Evolutionary conservation across 108 stramenopile species (phyloP).

Genomic region (Skeletonema menzelii): DNA sequence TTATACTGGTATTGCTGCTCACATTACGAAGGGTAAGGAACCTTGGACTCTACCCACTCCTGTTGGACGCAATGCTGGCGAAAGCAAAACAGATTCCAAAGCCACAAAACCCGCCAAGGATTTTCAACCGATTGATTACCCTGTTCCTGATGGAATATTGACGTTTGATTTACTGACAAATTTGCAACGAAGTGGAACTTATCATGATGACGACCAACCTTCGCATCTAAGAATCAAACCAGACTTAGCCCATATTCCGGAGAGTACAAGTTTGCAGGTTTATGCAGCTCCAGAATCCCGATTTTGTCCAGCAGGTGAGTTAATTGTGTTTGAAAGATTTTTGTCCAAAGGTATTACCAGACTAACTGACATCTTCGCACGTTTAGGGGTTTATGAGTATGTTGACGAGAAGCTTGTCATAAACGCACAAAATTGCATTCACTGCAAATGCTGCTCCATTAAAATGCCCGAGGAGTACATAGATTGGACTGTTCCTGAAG

Average conservation of each 20-base stretch:
- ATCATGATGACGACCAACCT: conserved; percentile 99
- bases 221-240: conserved; percentile 93
- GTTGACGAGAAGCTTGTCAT: conserved; percentile 89
- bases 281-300: conserved; percentile 96
- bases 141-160: conserved; percentile 92
- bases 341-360: conserved; percentile 55
- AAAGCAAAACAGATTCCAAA: conserved; percentile 57
- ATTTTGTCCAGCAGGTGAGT: conserved; percentile 92
- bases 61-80: conserved; percentile 24
- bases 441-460: conserved; percentile 99
- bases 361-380: background rate
- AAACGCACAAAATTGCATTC: conserved; percentile 98
- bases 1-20: conserved; percentile 92
- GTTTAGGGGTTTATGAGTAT: conserved; percentile 41
- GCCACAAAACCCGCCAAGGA: conserved; percentile 70
- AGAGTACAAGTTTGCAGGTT: conserved; percentile 71
- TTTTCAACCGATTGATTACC: conserved; percentile 83
- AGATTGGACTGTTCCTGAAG: conserved; percentile 99
- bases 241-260: conserved; percentile 60
- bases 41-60: conserved; percentile 91
- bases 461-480: conserved; percentile 99
- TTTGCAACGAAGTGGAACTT: conserved; percentile 91
- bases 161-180: conserved; percentile 97
- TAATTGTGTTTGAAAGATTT: conserved; percentile 80
- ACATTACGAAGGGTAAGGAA: conserved; percentile 90